Evolutionary conservation across 331 rosid species (phyloP), one percentile per base, ranked within the genome.

Genomic region (Dryas integrifolia): DNA sequence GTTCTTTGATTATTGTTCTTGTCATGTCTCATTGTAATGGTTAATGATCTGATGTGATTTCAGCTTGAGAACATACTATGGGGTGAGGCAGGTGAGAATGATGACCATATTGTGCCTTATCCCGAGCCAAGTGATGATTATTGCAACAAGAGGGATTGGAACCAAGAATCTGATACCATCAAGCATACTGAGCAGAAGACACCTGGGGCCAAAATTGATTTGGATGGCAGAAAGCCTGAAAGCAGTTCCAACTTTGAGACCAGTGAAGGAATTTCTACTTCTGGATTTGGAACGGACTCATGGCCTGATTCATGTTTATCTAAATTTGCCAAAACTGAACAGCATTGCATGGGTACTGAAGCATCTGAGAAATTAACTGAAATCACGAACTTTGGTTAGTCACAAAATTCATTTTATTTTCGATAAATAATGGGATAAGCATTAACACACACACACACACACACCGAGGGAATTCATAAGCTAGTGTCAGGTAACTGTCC

Each of bases 1-100:
- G 58, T 70, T 66, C 14, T 55, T 65, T 66, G 61, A 63, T n/a
- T 72, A 66, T 74, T 46, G 7, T n/a, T 52, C 35, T 67, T 10
- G 12, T 63, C 52, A 70, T 60, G 76, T 50, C 52, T 41, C 61
- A 61, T 76, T 40, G 62, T 44, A 65, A 60, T 80, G 55, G 70
- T 74, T 63, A 26, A 70, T 35, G 12, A 16, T 74, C 64, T 21
- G 21, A 74, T 77, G 24, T 62, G 38, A 69, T 84, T 82, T 86
- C 99, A 92, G 99, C 90, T 95, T 64, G 84, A 86, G 12, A 88
- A 89, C 84, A 92, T 95, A 86, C 77, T 95, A 89, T 92, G 97
- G 96, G 92, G 82, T 77, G 97, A 91, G 85, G 85, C 80, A 62
- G 81, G 74, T 57, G 96, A 85, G 77, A 84, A 73, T 70, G 92